Conservation (phyloP, 2,329 filamentous ascomycete species). For the Alternaria hordeiaustralica region DNA sequence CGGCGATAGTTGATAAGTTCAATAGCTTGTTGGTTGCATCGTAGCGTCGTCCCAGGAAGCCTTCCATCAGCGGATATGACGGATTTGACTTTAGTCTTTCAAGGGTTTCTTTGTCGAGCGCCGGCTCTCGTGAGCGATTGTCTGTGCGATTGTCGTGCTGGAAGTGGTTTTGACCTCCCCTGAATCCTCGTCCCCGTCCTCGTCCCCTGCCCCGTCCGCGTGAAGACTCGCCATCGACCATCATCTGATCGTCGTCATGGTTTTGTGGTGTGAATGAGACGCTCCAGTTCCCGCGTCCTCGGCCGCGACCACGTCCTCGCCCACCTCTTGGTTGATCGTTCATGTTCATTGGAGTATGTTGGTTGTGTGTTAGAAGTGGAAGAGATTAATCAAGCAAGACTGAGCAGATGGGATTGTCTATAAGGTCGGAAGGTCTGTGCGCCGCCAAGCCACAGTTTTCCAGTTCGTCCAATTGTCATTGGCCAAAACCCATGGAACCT, state of each 20-base stretch:
- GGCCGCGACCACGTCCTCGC: conserved; percentile 28
- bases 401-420: conserved; percentile 1
- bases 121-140: conserved; percentile 74
- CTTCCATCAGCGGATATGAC: conserved; percentile 69
- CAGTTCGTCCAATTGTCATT: conserved; percentile 1
- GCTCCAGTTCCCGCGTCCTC: conserved; percentile 15
- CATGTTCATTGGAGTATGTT: conserved; percentile 7
- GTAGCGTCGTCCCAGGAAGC: conserved; percentile 78
- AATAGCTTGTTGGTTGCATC: conserved; percentile 74
- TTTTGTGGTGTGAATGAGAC: conserved; percentile 3
- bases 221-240: conserved; percentile 19
- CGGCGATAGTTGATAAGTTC: conserved; percentile 78
- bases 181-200: conserved; percentile 22
- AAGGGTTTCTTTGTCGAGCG: conserved; percentile 51
- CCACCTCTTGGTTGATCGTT: conserved; percentile 15
- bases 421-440: conserved; percentile 17
- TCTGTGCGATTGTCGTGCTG: conserved; percentile 56
- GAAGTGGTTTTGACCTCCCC: conserved; percentile 20
- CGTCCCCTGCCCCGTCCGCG: conserved; percentile 22
- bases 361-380: conserved; percentile 1
- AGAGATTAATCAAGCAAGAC: neutral
- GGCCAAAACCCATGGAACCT: neutral
- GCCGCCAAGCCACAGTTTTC: conserved; percentile 15
- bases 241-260: conserved; percentile 20
- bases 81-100: conserved; percentile 21